Evolutionary conservation across 495 filamentous ascomycete genomes (phyloP), one percentile per base, ranked within the genome.

Genomic region (Penicillium parvum): DNA sequence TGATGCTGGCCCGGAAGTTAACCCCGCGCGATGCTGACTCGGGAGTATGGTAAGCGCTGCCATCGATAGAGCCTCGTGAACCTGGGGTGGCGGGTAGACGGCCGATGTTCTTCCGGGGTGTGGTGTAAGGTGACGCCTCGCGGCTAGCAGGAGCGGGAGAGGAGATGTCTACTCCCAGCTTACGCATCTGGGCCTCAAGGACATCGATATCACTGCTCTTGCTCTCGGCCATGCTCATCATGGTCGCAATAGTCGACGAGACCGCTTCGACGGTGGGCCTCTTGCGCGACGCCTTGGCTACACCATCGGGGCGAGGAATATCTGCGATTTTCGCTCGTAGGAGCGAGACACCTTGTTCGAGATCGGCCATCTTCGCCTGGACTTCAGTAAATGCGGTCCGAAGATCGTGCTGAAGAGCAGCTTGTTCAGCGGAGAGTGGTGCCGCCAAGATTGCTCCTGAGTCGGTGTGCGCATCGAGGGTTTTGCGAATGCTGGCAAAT

Each of bases 221-320:
- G 63, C 82, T 83, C 69, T 96, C 86, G 0, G 84, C 83, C 87
- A 96, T 95, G 45, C 68, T 79, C 38, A 90, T 97, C 79, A 99
- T 86, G 41, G 92, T 96, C 38, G 71, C 70, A 48, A 99, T 95
- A 5, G 94, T 97, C 36, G 84, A 85, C 30, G 86, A 79, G 14
- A 97, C 88, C 6, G 88, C 88, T 49, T 96, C 94, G 1, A 96
- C 84, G 0, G 91, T 96, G 2, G 92, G 94, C n/a, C 73, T 68
- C 29, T 73, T 64, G 14, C 56, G 43, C 14, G 44, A 42, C 47
- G 58, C 66, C 14, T 67, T 64, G 5, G 65, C 61, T 7, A 64
- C 60, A 1, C 73, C 72, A 32, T 64, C 61, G 7, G 54, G 30
- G 18, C 57, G 53, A n/a, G 68, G 57, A 16, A 63, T 58, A 29